Conservation (phyloP, 192 early-diverging fungal species). For the Coemansia sp. region DNA sequence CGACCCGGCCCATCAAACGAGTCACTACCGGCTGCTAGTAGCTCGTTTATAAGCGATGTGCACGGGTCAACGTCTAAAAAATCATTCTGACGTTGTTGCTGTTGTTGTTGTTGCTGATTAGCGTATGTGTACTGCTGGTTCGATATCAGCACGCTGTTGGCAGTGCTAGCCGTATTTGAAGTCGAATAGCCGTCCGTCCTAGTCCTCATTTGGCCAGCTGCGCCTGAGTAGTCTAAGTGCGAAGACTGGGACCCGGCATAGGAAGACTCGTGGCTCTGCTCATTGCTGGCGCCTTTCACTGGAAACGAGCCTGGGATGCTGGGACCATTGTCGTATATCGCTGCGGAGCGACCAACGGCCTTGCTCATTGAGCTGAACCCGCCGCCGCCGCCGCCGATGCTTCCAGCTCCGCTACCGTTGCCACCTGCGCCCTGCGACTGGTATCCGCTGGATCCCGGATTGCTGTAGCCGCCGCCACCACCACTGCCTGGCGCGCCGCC, state of each 20-base stretch:
- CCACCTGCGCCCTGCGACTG: slow-evolving; percentile 12
- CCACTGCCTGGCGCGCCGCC: background rate
- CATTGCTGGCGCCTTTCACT: slow-evolving; percentile 1
- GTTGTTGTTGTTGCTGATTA: slow-evolving; percentile 9
- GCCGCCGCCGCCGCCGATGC: slow-evolving; percentile 6
- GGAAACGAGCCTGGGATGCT: slow-evolving; percentile 18
- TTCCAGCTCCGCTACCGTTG: slow-evolving; percentile 7
- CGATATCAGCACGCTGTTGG: background rate
- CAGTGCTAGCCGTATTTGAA: background rate
- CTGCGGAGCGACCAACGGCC: background rate
- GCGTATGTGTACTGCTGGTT: slow-evolving; percentile 6
- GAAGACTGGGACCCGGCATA: slow-evolving; percentile 14
- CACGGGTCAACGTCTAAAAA: slow-evolving; percentile 59
- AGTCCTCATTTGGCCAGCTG: slow-evolving; percentile 10
- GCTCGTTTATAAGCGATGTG: slow-evolving; percentile 28
- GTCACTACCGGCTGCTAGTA: slow-evolving; percentile 30
- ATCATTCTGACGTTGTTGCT: slow-evolving; percentile 16
- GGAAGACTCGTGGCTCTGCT: slow-evolving; percentile 10
- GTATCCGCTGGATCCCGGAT: slow-evolving; percentile 2
- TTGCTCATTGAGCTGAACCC: slow-evolving; percentile 6
- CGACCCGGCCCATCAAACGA: slow-evolving; percentile 48
- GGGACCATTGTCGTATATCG: background rate
- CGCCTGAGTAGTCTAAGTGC: slow-evolving; percentile 5
- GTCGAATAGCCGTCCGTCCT: slow-evolving; percentile 19
- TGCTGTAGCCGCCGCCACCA: slow-evolving; percentile 9